Conservation (phyloP, 2,329 filamentous ascomycete genomes). For the Penicillium sp. region DNA sequence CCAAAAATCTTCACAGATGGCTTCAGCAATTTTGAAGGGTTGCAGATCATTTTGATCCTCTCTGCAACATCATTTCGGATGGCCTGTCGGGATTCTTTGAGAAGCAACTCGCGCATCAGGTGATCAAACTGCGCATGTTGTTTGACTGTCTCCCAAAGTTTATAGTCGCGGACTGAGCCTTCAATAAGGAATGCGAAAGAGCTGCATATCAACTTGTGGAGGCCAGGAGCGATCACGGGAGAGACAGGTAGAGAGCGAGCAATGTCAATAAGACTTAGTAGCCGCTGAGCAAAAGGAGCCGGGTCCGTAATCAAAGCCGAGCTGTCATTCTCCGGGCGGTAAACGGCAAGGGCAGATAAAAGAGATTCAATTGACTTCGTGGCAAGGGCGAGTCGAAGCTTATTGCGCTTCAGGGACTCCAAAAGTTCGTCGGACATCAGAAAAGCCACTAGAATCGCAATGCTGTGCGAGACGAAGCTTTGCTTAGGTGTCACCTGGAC, state of each 20-base stretch:
- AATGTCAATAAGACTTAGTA: slow-evolving; percentile 38
- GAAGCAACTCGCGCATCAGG: slow-evolving; percentile 44
- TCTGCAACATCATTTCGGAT: slow-evolving; percentile 43
- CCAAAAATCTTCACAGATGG: slow-evolving; percentile 19
- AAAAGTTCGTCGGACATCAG: slow-evolving; percentile 60
- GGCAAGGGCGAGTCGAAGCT: slow-evolving; percentile 53
- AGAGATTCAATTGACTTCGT: slow-evolving; percentile 60
- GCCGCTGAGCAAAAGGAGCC: slow-evolving; percentile 33
- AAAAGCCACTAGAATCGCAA: slow-evolving; percentile 60
- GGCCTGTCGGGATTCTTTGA: slow-evolving; percentile 44
- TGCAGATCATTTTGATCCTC: slow-evolving; percentile 40
- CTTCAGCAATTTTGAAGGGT: slow-evolving; percentile 32
- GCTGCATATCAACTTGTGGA: slow-evolving; percentile 42
- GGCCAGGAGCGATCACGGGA: slow-evolving; percentile 16
- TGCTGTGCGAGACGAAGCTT: slow-evolving; percentile 43
- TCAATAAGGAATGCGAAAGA: slow-evolving; percentile 53
- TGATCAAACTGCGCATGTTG: slow-evolving; percentile 36
- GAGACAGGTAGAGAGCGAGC: slow-evolving; percentile 18
- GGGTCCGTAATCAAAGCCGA: slow-evolving; percentile 37
- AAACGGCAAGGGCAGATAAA: slow-evolving; percentile 52
- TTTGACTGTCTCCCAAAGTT: slow-evolving; percentile 49
- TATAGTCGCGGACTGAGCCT: slow-evolving; percentile 47
- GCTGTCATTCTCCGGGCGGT: slow-evolving; percentile 17
- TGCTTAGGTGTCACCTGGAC: slow-evolving; percentile 37
- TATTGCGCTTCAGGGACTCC: slow-evolving; percentile 45